These are phyloP conservation scores for Phialophora tarda DNA, from an alignment of 2,329 filamentous ascomycete genomes.

Conservation along the genomic window DNA sequence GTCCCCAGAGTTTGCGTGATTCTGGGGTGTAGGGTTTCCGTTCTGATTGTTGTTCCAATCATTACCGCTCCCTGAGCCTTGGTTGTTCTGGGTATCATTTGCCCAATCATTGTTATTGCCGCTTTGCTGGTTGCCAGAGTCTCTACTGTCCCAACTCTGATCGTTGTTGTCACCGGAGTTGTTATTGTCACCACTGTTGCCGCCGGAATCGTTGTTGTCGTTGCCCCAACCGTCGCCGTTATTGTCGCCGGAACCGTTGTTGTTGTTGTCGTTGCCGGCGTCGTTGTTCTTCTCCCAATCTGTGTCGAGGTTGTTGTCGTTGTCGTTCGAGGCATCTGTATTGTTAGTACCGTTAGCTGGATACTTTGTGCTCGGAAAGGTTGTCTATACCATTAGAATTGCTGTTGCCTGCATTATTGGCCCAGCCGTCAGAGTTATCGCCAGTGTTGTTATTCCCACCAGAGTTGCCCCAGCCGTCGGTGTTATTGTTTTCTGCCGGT, in stretches of 20 bases:
- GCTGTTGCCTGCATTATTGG: neutral
- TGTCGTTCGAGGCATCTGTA: neutral
- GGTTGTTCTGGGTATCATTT: constrained; percentile 20
- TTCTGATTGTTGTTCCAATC: constrained; percentile 1
- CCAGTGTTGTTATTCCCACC: neutral
- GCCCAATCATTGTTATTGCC: constrained; percentile 17
- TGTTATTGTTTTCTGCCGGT: constrained; percentile 3
- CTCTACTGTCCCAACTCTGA: constrained; percentile 20
- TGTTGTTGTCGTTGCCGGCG: neutral
- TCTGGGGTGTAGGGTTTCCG: constrained; percentile 1
- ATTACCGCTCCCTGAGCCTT: constrained; percentile 5
- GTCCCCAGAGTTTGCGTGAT: neutral
- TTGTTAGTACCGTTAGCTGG: neutral
- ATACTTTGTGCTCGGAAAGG: neutral
- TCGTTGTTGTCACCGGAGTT: constrained; percentile 8
- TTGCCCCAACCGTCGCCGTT: neutral
- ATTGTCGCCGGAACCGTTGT: neutral
- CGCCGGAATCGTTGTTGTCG: neutral
- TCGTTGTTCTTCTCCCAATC: constrained; percentile 1
- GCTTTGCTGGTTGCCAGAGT: constrained; percentile 18
- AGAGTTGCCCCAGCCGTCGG: constrained; percentile 1
- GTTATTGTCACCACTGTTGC: constrained; percentile 17
- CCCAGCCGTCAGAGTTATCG: neutral
- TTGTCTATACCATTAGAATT: neutral
- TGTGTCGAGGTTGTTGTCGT: neutral